A percentile compares a stretch with the other conserved stretches of the same genome.
Evolutionary conservation across 345 rosid genomes (phyloP).

Genomic region (Boechera divaricarpa): DNA sequence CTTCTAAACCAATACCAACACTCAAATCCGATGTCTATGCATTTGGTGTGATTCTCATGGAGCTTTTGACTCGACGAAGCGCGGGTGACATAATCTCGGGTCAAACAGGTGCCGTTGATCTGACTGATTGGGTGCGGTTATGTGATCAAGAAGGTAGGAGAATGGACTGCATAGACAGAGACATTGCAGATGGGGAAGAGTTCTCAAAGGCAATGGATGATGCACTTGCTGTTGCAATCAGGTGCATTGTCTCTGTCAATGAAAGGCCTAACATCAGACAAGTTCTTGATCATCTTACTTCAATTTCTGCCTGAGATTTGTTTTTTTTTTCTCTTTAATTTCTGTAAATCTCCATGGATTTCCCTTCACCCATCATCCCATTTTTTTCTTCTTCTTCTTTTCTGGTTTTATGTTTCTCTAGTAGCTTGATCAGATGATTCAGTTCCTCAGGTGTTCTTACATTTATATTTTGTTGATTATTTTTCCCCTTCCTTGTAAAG

Average conservation of each 20-base stretch:
- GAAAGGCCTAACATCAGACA: conserved; percentile 97
- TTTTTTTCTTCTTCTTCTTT: conserved; percentile 7
- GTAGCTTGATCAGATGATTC: conserved; percentile 48
- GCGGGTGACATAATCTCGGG: conserved; percentile 97
- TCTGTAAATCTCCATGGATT: conserved; percentile 46
- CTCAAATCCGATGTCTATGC: conserved; percentile 83
- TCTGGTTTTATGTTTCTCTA: conserved; percentile 24
- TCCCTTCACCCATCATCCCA: conserved; percentile 19
- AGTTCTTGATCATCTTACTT: conserved; percentile 67
- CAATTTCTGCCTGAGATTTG: conserved; percentile 69
- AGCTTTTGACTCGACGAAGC: conserved; percentile 82
- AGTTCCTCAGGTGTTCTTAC: conserved; percentile 40
- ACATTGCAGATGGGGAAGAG: conserved; percentile 84
- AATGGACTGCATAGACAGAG: conserved; percentile 91
- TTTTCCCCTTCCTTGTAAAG: conserved; percentile 42
- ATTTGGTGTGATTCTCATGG: conserved; percentile 91
- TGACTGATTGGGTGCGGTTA: conserved; percentile 83
- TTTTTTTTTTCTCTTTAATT: conserved; percentile 54
- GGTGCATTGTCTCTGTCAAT: conserved; percentile 82
- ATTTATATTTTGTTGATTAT: conserved; percentile 44
- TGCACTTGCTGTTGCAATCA: conserved; percentile 73
- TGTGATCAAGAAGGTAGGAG: conserved; percentile 90
- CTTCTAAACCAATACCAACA: conserved; percentile 72
- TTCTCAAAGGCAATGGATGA: conserved; percentile 85
- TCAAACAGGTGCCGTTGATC: conserved; percentile 91